A percentile compares a stretch with the other conserved stretches of the same genome.
Evolutionary conservation across 495 filamentous ascomycete species (phyloP).

Genomic region (Aspergillus incahuasiensis): DNA sequence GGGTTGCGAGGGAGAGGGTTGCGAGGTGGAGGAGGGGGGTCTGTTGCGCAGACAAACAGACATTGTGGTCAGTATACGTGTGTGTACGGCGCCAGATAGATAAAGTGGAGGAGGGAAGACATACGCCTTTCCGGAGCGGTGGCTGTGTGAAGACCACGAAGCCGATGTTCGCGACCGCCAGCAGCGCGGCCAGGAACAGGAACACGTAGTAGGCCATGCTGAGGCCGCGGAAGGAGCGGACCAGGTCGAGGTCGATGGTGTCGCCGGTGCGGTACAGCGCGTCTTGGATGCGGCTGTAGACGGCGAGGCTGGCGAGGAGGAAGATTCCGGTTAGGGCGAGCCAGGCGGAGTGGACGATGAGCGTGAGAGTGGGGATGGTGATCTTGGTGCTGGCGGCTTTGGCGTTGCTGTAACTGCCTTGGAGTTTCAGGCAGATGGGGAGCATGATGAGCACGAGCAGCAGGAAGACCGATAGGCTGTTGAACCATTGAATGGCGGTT

Average conservation of each 20-base stretch:
- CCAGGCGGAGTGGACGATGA: constrained; percentile 4
- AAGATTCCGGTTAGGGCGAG: constrained; percentile 9
- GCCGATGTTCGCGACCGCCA: constrained; percentile 10
- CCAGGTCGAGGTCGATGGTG: not conserved
- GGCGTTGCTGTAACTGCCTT: not conserved
- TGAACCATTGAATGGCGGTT: constrained; percentile 10
- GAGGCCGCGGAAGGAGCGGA: not conserved
- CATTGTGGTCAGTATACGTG: too few species aligned
- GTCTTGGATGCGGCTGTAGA: constrained; percentile 4
- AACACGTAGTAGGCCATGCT: constrained; percentile 10
- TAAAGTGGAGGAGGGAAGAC: not conserved
- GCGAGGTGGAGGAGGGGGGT: not conserved
- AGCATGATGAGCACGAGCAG: constrained; percentile 14
- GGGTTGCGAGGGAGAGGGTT: not conserved
- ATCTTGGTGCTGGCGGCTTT: too few species aligned
- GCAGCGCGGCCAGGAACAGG: constrained; percentile 10
- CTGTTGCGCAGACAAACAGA: not conserved
- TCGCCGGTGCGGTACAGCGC: not conserved
- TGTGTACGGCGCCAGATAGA: too few species aligned
- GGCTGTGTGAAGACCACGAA: constrained; percentile 5
- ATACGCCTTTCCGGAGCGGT: constrained; percentile 13
- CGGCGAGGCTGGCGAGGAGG: constrained; percentile 8
- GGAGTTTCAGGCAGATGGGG: constrained; percentile 15
- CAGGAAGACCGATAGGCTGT: not conserved
- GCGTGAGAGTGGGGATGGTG: constrained; percentile 1